Percentiles rank a stretch among this genome's conserved stretches.
phyloP scores from a whole-genome alignment of 306 rosid genomes.

The Myrica gale region DNA sequence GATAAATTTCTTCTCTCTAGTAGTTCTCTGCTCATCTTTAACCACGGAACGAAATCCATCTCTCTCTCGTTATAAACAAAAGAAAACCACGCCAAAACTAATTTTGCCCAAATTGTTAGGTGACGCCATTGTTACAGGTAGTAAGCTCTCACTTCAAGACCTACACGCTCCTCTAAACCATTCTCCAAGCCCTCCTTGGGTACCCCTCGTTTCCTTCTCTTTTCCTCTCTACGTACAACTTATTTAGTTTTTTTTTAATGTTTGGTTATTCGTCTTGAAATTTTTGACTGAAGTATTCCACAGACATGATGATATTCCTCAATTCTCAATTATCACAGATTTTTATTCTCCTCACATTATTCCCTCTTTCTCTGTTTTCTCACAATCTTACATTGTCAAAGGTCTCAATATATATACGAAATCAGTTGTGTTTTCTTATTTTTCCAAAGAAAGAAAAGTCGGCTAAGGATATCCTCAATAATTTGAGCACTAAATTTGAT shows the following conservation, averaged over 20 bases:
- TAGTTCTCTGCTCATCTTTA: no score
- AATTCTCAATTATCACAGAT: background rate
- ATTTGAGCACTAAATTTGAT: conserved; percentile 72
- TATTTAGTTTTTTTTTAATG: background rate
- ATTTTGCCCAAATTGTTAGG: no score
- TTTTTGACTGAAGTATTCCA: background rate
- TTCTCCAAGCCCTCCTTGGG: conserved; percentile 24
- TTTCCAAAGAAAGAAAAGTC: conserved; percentile 43
- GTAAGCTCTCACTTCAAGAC: conserved; percentile 47
- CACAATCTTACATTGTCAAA: background rate
- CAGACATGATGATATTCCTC: conserved; percentile 1
- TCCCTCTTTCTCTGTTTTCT: background rate
- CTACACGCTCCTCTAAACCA: conserved; percentile 66
- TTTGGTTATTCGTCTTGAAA: background rate
- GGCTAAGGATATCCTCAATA: conserved; percentile 64
- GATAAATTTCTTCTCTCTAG: no score
- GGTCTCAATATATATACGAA: background rate
- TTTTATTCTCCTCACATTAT: conserved; percentile 28
- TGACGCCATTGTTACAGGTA: no score
- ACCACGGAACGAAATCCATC: no score
- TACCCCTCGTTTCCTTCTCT: background rate
- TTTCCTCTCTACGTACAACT: background rate
- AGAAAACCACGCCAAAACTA: no score
- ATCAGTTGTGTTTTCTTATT: background rate
- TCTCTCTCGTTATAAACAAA: no score